A percentile compares a stretch with the other conserved stretches of the same genome.
Conservation (phyloP, 768 basidiomycete genomes). For the Sporobolomyces phaffii region DNA sequence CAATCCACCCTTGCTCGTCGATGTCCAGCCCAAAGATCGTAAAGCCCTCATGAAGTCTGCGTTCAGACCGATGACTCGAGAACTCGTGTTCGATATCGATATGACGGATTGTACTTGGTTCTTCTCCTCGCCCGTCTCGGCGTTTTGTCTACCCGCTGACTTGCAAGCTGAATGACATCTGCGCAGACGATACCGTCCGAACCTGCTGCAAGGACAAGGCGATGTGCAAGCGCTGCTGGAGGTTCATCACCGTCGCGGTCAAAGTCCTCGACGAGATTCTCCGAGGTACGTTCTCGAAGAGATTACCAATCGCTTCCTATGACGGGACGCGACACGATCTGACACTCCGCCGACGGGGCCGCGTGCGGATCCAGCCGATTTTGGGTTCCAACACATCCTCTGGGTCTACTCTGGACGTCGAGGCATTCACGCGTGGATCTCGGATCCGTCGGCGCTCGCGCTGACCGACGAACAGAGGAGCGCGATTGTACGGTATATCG, state of each 20-base stretch:
- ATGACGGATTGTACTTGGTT: constrained; percentile 76
- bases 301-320: background rate
- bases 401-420: constrained; percentile 99
- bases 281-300: constrained; percentile 52
- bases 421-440: constrained; percentile 97
- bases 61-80: constrained; percentile 71
- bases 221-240: constrained; percentile 91
- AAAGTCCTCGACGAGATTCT: constrained; percentile 72
- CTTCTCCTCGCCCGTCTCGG: background rate
- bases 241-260: constrained; percentile 86
- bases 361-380: constrained; percentile 55
- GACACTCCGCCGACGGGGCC: background rate
- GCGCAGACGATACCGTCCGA: constrained; percentile 70
- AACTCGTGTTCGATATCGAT: constrained; percentile 98
- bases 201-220: constrained; percentile 88
- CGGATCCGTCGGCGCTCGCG: constrained; percentile 76
- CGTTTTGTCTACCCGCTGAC: background rate
- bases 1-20: background rate
- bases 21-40: constrained; percentile 71
- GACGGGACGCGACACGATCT: background rate
- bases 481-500: constrained; percentile 78
- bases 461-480: constrained; percentile 86
- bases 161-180: no score
- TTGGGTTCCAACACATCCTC: constrained; percentile 79
- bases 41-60: constrained; percentile 67